A percentile compares a stretch with the other conserved stretches of the same genome.
phyloP scores from a whole-genome alignment of 805 yeast genomes.

The Jamesozyma spencerorum region DNA sequence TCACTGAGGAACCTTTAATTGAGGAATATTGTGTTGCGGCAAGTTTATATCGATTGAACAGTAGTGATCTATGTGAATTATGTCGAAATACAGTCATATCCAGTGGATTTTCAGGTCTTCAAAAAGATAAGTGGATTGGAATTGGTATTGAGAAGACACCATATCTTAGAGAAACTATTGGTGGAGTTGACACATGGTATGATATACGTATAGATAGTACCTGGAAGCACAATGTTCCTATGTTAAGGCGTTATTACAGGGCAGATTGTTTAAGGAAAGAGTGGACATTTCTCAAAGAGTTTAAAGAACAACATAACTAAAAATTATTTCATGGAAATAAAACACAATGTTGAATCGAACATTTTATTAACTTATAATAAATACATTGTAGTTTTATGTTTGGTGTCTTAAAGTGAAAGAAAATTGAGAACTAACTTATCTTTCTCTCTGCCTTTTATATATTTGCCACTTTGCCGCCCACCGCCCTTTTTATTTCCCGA shows the following conservation, averaged over 20 bases:
- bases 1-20: slow-evolving; percentile 25
- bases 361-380: no score
- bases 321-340: no score
- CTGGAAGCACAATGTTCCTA: slow-evolving; percentile 23
- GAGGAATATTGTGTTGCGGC: slow-evolving; percentile 30
- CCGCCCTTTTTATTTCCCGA: no score
- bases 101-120: slow-evolving; percentile 25
- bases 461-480: no score
- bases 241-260: slow-evolving; percentile 18
- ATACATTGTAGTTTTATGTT: no score
- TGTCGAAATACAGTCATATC: slow-evolving; percentile 22
- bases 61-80: slow-evolving; percentile 26
- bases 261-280: slow-evolving; percentile 17
- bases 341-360: no score
- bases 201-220: slow-evolving; percentile 18
- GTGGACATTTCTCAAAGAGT: slow-evolving; percentile 14
- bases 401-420: no score
- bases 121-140: slow-evolving; percentile 28
- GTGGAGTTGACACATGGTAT: slow-evolving; percentile 18
- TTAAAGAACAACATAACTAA: no score
- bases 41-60: slow-evolving; percentile 22
- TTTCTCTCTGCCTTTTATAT: no score
- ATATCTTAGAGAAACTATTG: slow-evolving; percentile 11
- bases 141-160: slow-evolving; percentile 4
- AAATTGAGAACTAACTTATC: no score